These are phyloP conservation scores for Dictyostelium purpureum DNA, from an alignment of 78 protist species.

Conservation along the genomic window DNA sequence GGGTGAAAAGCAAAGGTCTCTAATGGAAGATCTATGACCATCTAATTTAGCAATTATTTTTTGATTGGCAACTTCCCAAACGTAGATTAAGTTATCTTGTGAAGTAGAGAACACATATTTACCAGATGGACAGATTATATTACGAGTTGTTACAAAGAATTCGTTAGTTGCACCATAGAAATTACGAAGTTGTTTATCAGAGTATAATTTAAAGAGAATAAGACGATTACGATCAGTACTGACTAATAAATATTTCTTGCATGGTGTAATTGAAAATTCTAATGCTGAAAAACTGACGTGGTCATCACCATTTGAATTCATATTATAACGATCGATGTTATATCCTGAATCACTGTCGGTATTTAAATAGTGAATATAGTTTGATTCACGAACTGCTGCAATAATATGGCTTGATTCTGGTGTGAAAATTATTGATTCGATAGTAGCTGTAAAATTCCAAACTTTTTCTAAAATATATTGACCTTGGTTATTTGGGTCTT, in stretches of 20 bases:
- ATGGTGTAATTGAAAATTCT: conserved; percentile 62
- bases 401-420: conserved; percentile 30
- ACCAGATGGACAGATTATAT: conserved; percentile 28
- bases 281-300: conserved; percentile 79
- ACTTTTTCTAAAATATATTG: conserved; percentile 1
- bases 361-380: conserved; percentile 49
- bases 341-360: background rate
- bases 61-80: conserved; percentile 76
- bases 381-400: conserved; percentile 44
- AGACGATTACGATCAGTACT: conserved; percentile 67
- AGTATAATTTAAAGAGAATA: conserved; percentile 34
- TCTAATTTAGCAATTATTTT: conserved; percentile 39
- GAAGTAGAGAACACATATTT: conserved; percentile 71
- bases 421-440: conserved; percentile 50
- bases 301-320: conserved; percentile 79
- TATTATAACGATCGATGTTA: conserved; percentile 35
- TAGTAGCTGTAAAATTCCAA: conserved; percentile 9
- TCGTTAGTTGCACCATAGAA: conserved; percentile 79
- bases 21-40: conserved; percentile 23
- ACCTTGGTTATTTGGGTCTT: background rate
- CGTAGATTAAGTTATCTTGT: conserved; percentile 64
- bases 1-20: conserved; percentile 45
- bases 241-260: conserved; percentile 45
- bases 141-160: conserved; percentile 35
- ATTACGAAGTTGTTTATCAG: conserved; percentile 59